Evolutionary conservation across 2,329 filamentous ascomycete species (phyloP), one percentile per base, ranked within the genome.

Genomic region (Curvularia hawaiiensis): DNA sequence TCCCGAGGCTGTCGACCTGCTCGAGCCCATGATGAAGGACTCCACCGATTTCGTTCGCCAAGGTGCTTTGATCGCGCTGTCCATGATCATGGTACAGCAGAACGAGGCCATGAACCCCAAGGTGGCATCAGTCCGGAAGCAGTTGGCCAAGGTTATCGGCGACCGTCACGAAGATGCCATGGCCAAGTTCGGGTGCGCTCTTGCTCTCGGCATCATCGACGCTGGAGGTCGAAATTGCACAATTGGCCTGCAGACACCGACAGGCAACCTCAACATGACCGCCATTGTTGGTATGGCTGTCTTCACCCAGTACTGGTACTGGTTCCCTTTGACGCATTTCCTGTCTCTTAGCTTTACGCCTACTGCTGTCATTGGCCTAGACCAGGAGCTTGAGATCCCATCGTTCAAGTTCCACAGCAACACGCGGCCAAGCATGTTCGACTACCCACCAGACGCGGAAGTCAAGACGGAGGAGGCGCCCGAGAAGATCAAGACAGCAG

Each of bases 281-380:
- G 96, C 92, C 60, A 96, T 99, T 65, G 93, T 99, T 18, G 96
- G 95, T 66, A 97, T 97, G 88, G 94, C 92, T 28, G 90, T 99
- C 52, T 99, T 99, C 79, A 96, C 93, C 9, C 95, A 99, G 77
- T 99, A 99, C 82, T 99, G 95, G 95, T 99, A 99, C 82, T 99
- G 95, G 95, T 99, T 99, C 86, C 95, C 95, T 59, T 90, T 98
- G 70, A 96, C 95, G 30, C 95, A 99, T 79, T 99, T 99, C 86
- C 78, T 99, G 56, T 96, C 94, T 0, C 84, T 99, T 60, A 93
- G 92, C 71, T 98, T 99, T 79, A 92, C 91, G n/a, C 95, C 95
- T 1, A 99, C 96, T 1, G 90, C 95, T 1, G 90, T 99, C 72
- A 97, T 98, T 68, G 94, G 91, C 59, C 87, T 99, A 26, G 93